These are phyloP conservation scores for Exophiala dermatitidis DNA, from an alignment of 2,329 filamentous ascomycete genomes.

Conservation along the genomic window DNA sequence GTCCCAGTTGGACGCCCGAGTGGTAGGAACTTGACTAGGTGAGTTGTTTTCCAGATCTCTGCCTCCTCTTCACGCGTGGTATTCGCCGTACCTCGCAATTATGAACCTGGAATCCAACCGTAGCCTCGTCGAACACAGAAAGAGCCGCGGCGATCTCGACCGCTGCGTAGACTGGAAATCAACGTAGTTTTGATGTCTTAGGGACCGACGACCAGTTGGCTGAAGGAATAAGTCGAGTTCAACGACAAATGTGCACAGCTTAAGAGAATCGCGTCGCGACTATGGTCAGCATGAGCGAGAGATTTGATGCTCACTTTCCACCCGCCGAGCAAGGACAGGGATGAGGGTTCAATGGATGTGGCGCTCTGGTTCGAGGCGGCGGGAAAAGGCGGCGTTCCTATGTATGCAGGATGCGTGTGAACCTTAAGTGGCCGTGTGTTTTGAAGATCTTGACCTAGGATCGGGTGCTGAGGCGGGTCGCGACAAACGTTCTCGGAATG, in stretches of 20 bases:
- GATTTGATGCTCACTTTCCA: neutral
- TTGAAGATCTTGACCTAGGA: neutral
- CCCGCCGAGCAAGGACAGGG: constrained; percentile 5
- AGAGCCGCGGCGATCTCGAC: too few relatives aligned
- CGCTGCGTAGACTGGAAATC: constrained; percentile 3
- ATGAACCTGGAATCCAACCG: too few relatives aligned
- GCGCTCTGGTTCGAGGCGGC: constrained; percentile 1
- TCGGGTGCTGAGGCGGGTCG: constrained; percentile 3
- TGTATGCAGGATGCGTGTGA: neutral
- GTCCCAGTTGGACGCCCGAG: too few relatives aligned
- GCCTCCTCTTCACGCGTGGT: too few relatives aligned
- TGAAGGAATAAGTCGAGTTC: constrained; percentile 2
- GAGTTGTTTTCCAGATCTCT: too few relatives aligned
- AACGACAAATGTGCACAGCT: constrained; percentile 5
- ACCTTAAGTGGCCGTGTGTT: neutral
- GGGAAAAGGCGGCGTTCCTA: constrained; percentile 1
- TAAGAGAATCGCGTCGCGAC: constrained; percentile 8
- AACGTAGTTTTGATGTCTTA: constrained; percentile 3
- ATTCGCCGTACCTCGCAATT: too few relatives aligned
- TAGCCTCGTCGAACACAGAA: too few relatives aligned
- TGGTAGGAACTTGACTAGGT: too few relatives aligned
- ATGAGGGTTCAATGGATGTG: neutral
- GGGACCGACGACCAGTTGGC: constrained; percentile 6
- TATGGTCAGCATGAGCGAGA: constrained; percentile 6
- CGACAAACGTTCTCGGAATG: neutral